These are phyloP conservation scores for Terfezia claveryi DNA, from an alignment of 495 filamentous ascomycete species.

Conservation along the genomic window DNA sequence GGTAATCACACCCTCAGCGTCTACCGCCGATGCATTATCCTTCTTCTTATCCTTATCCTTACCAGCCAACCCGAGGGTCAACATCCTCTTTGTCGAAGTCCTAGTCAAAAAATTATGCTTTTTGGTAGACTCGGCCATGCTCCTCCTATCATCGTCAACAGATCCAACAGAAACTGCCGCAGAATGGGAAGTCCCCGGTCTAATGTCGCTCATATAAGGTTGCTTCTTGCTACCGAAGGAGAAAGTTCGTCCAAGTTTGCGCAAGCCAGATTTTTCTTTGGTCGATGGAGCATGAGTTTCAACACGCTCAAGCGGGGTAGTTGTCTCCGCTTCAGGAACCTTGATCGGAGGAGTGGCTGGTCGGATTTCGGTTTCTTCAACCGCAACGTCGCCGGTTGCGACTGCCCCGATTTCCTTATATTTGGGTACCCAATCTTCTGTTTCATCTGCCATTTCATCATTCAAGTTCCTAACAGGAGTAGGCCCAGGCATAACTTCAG, in stretches of 20 bases:
- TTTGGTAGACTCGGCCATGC: not conserved
- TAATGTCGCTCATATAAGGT: not conserved
- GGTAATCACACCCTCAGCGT: not conserved
- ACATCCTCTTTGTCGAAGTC: not conserved
- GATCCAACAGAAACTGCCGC: not conserved
- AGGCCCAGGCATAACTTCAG: not conserved
- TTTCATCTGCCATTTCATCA: not conserved
- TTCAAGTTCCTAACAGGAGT: not conserved
- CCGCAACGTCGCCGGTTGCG: not conserved
- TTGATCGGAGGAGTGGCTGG: not conserved
- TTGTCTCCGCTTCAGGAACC: not conserved
- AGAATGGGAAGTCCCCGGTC: not conserved
- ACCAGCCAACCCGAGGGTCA: not conserved
- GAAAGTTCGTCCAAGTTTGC: not conserved
- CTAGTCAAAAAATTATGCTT: not conserved
- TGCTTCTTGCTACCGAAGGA: not conserved
- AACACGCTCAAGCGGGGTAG: not conserved
- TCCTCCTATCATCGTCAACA: not conserved
- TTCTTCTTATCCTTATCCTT: not conserved
- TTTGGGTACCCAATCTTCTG: not conserved
- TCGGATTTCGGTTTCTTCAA: not conserved
- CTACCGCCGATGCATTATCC: not conserved
- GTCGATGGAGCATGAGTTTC: not conserved
- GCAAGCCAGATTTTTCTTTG: not conserved
- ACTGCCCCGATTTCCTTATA: not conserved